These are phyloP conservation scores for Arctium lappa DNA, from an alignment of 129 eudicot genomes.

Conservation along the genomic window DNA sequence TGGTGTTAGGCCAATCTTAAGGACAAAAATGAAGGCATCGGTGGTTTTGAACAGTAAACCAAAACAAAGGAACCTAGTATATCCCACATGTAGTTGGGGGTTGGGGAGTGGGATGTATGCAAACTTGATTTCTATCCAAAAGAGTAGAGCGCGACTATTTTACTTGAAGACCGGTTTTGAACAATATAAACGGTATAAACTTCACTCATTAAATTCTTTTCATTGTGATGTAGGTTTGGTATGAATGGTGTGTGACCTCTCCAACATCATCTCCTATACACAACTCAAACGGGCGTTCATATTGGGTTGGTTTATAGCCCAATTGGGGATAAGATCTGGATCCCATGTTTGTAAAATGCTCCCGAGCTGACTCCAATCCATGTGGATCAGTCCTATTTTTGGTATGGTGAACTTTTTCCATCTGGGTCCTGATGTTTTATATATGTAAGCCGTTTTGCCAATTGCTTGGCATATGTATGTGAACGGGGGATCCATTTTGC, in stretches of 20 bases:
- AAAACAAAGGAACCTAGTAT: not conserved
- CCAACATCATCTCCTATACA: slow-evolving; percentile 71
- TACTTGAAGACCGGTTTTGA: not conserved
- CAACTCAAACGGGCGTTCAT: slow-evolving; percentile 87
- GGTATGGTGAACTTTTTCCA: slow-evolving; percentile 19
- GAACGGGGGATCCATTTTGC: not conserved
- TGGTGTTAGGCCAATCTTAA: too few relatives aligned
- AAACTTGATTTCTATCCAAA: too few relatives aligned
- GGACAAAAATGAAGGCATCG: too few relatives aligned
- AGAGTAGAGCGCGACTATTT: not conserved
- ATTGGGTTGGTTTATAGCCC: slow-evolving; percentile 88
- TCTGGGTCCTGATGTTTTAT: slow-evolving; percentile 1
- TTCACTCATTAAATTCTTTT: not conserved
- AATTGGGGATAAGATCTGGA: not conserved
- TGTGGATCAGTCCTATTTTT: not conserved
- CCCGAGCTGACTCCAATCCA: not conserved
- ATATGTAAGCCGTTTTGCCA: slow-evolving; percentile 3
- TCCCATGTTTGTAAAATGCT: slow-evolving; percentile 22
- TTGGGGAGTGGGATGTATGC: not conserved
- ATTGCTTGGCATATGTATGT: not conserved
- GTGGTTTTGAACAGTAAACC: not conserved
- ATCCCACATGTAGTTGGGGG: not conserved
- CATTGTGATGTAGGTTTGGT: slow-evolving; percentile 77
- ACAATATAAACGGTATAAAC: not conserved
- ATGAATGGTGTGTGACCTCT: slow-evolving; percentile 89